Conservation (phyloP, 352 stramenopile species). For the Pythium periplocum region DNA sequence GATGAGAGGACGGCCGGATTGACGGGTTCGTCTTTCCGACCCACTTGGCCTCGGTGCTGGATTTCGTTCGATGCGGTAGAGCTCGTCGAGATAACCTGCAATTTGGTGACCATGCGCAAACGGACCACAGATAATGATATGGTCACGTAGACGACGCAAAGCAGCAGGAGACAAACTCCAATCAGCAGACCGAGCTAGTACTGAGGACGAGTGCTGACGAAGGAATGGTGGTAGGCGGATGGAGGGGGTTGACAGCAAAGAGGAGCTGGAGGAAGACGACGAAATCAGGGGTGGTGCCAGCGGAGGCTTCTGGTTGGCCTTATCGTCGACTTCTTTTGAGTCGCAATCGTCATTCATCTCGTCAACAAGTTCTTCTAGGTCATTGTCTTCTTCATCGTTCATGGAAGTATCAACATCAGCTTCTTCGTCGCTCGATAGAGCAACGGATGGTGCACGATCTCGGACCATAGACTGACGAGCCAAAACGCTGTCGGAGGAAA, state of each 20-base stretch:
- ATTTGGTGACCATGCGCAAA: conserved; percentile 32
- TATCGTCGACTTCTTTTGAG: too few species aligned
- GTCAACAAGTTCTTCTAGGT: too few species aligned
- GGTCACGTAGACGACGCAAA: conserved; percentile 22
- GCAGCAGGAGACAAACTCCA: conserved; percentile 12
- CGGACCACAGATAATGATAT: conserved; percentile 43
- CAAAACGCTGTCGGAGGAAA: conserved; percentile 41
- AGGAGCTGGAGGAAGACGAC: too few species aligned
- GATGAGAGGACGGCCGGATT: conserved; percentile 11
- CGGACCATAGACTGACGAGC: conserved; percentile 38
- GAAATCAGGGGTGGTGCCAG: too few species aligned
- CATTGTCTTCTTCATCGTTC: neutral
- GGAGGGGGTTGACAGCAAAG: neutral
- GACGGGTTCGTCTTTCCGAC: neutral
- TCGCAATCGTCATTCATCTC: too few species aligned
- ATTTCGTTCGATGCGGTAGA: conserved; percentile 25
- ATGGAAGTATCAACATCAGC: conserved; percentile 3
- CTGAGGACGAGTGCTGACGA: neutral
- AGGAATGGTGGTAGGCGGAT: too few species aligned
- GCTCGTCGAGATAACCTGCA: conserved; percentile 34
- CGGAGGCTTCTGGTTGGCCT: too few species aligned
- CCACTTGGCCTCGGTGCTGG: too few species aligned
- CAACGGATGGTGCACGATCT: conserved; percentile 21
- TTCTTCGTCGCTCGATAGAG: conserved; percentile 17
- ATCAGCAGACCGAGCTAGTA: conserved; percentile 12